phyloP scores from a whole-genome alignment of 1,284 basidiomycete species.

The Cryptococcus neoformans region DNA sequence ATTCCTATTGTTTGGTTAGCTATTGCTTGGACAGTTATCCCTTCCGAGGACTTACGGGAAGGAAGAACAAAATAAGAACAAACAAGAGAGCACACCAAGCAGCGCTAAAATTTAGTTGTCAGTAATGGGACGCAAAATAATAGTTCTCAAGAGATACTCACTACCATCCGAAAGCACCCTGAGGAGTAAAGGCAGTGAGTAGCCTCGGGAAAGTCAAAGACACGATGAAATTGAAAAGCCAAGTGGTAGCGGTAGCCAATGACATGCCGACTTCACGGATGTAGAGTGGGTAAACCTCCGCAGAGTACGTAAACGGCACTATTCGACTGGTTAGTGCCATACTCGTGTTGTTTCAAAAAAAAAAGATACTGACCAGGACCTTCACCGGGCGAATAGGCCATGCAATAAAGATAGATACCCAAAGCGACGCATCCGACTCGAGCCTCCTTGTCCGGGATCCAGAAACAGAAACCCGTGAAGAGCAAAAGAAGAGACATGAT shows the following conservation, averaged over 20 bases:
- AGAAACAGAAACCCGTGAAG: conserved; percentile 44
- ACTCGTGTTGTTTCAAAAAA: too few species aligned
- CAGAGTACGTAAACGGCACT: conserved; percentile 43
- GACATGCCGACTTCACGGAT: conserved; percentile 54
- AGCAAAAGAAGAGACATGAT: conserved; percentile 42
- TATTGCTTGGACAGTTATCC: too few species aligned
- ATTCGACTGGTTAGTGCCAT: too few species aligned
- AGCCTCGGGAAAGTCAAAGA: conserved; percentile 68
- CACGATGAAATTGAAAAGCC: conserved; percentile 50
- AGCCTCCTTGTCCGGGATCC: conserved; percentile 8
- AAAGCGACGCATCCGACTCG: conserved; percentile 13
- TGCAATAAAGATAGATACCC: conserved; percentile 47
- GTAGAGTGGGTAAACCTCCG: conserved; percentile 52
- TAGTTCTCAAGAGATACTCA: conserved; percentile 19
- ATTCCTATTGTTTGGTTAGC: background rate
- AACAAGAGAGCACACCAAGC: conserved; percentile 53
- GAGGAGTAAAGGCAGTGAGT: conserved; percentile 47
- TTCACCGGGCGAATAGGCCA: conserved; percentile 54
- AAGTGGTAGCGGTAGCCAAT: conserved; percentile 17
- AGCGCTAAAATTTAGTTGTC: conserved; percentile 35
- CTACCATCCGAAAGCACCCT: conserved; percentile 24
- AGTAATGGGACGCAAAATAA: conserved; percentile 2
- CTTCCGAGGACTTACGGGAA: background rate
- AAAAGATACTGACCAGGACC: conserved; percentile 54
- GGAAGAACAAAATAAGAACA: conserved; percentile 9